Conservation (phyloP, 148 eudicot genomes). For the Diospyros lotus region DNA sequence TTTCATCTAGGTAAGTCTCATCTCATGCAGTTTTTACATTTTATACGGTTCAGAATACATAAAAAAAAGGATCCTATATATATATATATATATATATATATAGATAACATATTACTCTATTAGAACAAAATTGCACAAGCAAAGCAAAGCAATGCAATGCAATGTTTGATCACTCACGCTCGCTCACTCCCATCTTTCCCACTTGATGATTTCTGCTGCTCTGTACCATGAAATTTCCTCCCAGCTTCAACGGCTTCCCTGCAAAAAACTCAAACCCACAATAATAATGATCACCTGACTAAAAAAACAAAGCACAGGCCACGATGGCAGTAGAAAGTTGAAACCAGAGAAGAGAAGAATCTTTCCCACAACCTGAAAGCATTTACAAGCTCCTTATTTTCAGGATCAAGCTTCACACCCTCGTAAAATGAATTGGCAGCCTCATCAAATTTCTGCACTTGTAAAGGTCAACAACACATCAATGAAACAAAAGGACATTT, state of each 20-base stretch:
- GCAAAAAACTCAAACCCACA: slow-evolving; percentile 12
- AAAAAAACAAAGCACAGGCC: neutral
- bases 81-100: too few species aligned
- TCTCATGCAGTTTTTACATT: too few species aligned
- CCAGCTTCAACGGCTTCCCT: slow-evolving; percentile 98
- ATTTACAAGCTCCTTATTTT: slow-evolving; percentile 75
- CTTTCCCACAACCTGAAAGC: slow-evolving; percentile 62
- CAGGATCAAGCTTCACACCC: slow-evolving; percentile 85
- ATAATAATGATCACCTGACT: neutral
- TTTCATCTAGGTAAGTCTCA: too few species aligned
- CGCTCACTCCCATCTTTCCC: neutral
- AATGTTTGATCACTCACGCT: too few species aligned
- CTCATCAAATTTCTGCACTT: slow-evolving; percentile 79
- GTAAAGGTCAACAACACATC: slow-evolving; percentile 1
- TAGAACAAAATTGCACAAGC: too few species aligned
- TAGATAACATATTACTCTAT: too few species aligned
- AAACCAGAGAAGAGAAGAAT: slow-evolving; percentile 2
- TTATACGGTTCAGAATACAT: too few species aligned
- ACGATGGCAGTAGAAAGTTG: neutral
- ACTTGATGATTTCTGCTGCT: slow-evolving; percentile 32
- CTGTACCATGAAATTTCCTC: slow-evolving; percentile 54
- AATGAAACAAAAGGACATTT: slow-evolving; percentile 3
- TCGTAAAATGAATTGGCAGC: slow-evolving; percentile 97
- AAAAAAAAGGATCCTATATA: too few species aligned
- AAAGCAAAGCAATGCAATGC: too few species aligned